Conservation (phyloP, 148 eudicot genomes). For the Tetragonia tetragonoides region DNA sequence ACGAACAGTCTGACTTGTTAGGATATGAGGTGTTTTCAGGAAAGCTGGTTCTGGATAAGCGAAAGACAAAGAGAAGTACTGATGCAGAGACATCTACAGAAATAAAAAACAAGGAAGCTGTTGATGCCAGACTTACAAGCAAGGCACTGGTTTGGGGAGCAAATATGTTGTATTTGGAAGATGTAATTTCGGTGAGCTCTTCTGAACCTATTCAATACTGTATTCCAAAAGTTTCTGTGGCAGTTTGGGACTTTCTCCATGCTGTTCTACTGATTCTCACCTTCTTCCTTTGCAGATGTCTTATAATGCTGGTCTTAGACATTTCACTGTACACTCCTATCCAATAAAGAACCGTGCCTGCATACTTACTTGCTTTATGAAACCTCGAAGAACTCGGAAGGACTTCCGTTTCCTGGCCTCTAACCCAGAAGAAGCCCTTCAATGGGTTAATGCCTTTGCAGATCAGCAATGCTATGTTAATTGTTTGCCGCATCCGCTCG, state of each 20-base stretch:
- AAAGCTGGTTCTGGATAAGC: slow-evolving; percentile 76
- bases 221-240: slow-evolving; percentile 7
- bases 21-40: slow-evolving; percentile 89
- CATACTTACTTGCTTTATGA: slow-evolving; percentile 59
- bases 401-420: slow-evolving; percentile 86
- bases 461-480: slow-evolving; percentile 95
- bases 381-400: slow-evolving; percentile 64
- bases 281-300: slow-evolving; percentile 57
- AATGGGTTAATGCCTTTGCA: slow-evolving; percentile 92
- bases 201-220: slow-evolving; percentile 14
- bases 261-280: slow-evolving; percentile 7
- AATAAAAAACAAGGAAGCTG: slow-evolving; percentile 42
- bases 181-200: slow-evolving; percentile 83
- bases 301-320: slow-evolving; percentile 69
- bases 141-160: slow-evolving; percentile 93
- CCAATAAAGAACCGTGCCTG: slow-evolving; percentile 55
- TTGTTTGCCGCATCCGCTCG: slow-evolving; percentile 86
- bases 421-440: slow-evolving; percentile 79
- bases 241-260: slow-evolving; percentile 9
- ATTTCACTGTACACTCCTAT: slow-evolving; percentile 85
- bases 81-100: slow-evolving; percentile 67
- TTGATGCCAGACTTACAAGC: slow-evolving; percentile 92
- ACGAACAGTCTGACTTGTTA: slow-evolving; percentile 85
- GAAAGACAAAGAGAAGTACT: slow-evolving; percentile 47
- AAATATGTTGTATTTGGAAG: slow-evolving; percentile 61